Conservation (phyloP, 2,329 filamentous ascomycete species). For the Aspergillus quadricinctus region DNA sequence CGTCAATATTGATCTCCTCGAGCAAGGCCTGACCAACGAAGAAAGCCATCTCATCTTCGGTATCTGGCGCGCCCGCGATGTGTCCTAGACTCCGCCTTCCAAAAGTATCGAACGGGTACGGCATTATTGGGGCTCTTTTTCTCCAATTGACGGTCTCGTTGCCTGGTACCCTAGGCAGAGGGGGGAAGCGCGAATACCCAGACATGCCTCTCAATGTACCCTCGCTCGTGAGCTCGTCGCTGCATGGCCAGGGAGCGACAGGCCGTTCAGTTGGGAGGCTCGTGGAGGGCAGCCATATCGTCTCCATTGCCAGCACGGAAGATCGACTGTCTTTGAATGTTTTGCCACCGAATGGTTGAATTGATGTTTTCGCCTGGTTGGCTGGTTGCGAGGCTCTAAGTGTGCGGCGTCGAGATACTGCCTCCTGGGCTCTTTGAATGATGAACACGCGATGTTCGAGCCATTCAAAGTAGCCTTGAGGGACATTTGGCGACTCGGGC, state of each 20-base stretch:
- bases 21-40: conserved; percentile 12
- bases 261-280: conserved; percentile 6
- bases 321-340: conserved; percentile 18
- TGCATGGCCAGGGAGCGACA: conserved; percentile 26
- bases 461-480: conserved; percentile 20
- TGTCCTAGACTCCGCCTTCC: conserved; percentile 8
- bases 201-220: conserved; percentile 27
- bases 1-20: conserved; percentile 11
- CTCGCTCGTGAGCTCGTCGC: conserved; percentile 30
- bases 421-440: conserved; percentile 11
- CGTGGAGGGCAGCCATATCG: conserved; percentile 23
- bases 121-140: conserved; percentile 18
- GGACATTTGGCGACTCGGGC: conserved; percentile 23
- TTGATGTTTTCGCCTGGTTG: conserved; percentile 2
- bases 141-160: conserved; percentile 32
- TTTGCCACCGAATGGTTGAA: conserved; percentile 18
- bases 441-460: conserved; percentile 14
- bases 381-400: conserved; percentile 4
- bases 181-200: conserved; percentile 26
- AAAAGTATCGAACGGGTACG: conserved; percentile 20
- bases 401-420: conserved; percentile 6
- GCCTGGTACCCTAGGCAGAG: conserved; percentile 27
- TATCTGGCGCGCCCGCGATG: conserved; percentile 4
- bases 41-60: conserved; percentile 9
- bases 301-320: conserved; percentile 21